These are phyloP conservation scores for Capsella rubella DNA, from an alignment of 441 rosid genomes.

Conservation along the genomic window DNA sequence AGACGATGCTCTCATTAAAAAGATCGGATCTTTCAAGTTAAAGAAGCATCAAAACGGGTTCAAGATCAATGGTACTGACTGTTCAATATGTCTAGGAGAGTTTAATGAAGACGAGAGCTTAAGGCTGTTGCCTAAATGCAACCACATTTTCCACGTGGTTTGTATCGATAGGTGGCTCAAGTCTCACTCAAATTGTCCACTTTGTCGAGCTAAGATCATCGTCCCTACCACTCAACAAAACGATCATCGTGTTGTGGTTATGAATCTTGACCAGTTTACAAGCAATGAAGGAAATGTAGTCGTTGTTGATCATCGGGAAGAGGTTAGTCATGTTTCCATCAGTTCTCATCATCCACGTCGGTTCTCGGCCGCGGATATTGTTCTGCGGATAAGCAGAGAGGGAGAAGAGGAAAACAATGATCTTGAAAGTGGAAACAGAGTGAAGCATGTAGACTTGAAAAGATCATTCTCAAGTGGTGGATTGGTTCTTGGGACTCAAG, in stretches of 20 bases:
- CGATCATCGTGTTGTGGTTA: constrained; percentile 32
- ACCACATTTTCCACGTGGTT: constrained; percentile 79
- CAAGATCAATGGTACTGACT: constrained; percentile 65
- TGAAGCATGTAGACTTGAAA: constrained; percentile 48
- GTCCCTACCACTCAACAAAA: constrained; percentile 40
- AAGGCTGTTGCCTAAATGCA: constrained; percentile 86
- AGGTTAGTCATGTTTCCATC: constrained; percentile 53
- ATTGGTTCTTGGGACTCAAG: constrained; percentile 54
- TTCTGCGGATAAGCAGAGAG: constrained; percentile 36
- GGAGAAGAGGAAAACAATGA: constrained; percentile 42
- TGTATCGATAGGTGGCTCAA: constrained; percentile 94
- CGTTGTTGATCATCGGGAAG: constrained; percentile 52
- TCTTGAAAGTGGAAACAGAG: constrained; percentile 47
- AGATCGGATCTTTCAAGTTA: constrained; percentile 70
- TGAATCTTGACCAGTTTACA: constrained; percentile 41
- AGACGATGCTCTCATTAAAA: constrained; percentile 74
- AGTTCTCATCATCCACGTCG: constrained; percentile 56
- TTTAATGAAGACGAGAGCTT: constrained; percentile 76
- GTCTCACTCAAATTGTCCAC: constrained; percentile 87
- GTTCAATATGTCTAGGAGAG: constrained; percentile 89
- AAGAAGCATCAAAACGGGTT: constrained; percentile 60
- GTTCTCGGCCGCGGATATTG: constrained; percentile 48
- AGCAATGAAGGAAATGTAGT: constrained; percentile 46
- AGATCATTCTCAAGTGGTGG: constrained; percentile 76
- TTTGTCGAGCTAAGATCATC: constrained; percentile 73